Percentiles rank a stretch among this genome's conserved stretches.
Conservation (phyloP, 192 early-diverging fungal genomes). For the Funneliformis mosseae region DNA sequence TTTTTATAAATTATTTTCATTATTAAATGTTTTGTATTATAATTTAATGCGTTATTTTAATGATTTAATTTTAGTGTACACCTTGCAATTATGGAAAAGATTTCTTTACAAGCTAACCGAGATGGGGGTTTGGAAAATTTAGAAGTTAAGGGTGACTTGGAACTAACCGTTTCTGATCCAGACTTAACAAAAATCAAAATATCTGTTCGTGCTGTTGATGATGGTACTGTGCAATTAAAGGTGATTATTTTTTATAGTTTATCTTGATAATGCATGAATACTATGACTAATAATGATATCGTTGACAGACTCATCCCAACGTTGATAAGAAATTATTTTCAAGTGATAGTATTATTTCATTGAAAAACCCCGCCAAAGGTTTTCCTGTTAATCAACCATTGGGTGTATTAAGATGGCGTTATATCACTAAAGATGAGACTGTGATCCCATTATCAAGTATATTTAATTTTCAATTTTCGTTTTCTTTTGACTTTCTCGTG, state of each 20-base stretch:
- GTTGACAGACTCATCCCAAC: conserved; percentile 95
- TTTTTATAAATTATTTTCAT: not conserved
- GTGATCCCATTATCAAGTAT: conserved; percentile 80
- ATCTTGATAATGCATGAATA: not conserved
- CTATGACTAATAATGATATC: not conserved
- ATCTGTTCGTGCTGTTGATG: conserved; percentile 58
- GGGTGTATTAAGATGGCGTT: conserved; percentile 89
- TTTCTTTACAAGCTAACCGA: conserved; percentile 77
- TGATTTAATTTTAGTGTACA: conserved; percentile 88
- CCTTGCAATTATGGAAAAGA: conserved; percentile 84
- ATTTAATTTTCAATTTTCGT: conserved; percentile 6
- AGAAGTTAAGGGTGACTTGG: conserved; percentile 93
- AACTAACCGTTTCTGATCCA: conserved; percentile 77
- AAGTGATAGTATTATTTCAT: conserved; percentile 67
- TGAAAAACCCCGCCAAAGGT: conserved; percentile 77
- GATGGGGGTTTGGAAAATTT: conserved; percentile 92
- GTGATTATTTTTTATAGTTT: conserved; percentile 38
- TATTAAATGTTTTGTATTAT: not conserved
- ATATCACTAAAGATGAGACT: conserved; percentile 79
- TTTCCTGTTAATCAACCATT: conserved; percentile 88
- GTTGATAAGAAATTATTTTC: conserved; percentile 91
- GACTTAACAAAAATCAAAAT: conserved; percentile 64
- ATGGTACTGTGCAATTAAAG: conserved; percentile 81
- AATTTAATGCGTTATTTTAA: too few species aligned
- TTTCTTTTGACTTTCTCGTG: not conserved